These are phyloP conservation scores for Cunninghamia lanceolata DNA, from an alignment of 75 land plant genomes.

Conservation along the genomic window DNA sequence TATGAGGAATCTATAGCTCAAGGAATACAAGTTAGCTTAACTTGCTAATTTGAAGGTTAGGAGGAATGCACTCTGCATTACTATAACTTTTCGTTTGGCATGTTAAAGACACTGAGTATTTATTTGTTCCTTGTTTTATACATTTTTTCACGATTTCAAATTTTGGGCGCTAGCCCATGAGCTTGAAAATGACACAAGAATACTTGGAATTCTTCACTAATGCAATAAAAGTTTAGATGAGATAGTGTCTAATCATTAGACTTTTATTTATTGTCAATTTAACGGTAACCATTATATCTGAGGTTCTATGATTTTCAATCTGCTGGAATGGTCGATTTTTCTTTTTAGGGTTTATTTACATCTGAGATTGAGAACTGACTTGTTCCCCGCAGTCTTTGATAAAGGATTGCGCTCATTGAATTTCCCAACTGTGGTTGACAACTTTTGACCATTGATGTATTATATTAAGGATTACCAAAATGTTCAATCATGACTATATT, in stretches of 20 bases:
- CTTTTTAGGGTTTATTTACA: not conserved
- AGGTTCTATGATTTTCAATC: not conserved
- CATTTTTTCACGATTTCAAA: not conserved
- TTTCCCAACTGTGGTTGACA: not conserved
- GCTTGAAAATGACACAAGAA: not conserved
- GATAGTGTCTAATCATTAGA: not conserved
- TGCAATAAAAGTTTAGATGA: not conserved
- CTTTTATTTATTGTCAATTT: not conserved
- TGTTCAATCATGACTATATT: not conserved
- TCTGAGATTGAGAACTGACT: not conserved
- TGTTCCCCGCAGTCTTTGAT: not conserved
- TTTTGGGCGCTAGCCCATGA: not conserved
- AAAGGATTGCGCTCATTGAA: not conserved
- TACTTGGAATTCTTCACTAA: not conserved
- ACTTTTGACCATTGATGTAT: not conserved
- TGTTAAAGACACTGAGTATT: not conserved
- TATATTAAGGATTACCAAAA: not conserved
- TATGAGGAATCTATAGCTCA: not conserved
- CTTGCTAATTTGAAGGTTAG: not conserved
- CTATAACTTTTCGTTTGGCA: not conserved
- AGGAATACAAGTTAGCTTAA: not conserved
- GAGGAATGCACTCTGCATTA: not conserved
- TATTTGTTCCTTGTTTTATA: not conserved
- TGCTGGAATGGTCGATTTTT: not conserved
- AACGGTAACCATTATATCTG: not conserved